Evolutionary conservation across 1,284 basidiomycete genomes (phyloP).

Genomic region (Polyporus tsugae): DNA sequence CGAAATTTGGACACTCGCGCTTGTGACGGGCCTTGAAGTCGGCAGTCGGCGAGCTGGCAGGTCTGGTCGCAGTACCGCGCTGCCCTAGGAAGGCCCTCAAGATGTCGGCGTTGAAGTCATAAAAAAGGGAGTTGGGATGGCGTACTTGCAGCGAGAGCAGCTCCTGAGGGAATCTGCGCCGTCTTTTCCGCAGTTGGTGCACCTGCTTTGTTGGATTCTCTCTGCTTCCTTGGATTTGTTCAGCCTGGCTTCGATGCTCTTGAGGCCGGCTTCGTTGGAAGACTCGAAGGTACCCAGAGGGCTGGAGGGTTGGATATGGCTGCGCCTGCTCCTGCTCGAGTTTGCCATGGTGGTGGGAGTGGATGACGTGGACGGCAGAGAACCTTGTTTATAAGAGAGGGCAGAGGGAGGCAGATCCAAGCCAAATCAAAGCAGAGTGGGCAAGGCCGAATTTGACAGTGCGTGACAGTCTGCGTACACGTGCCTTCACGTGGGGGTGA

Average conservation of each 20-base stretch:
- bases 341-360: conserved; percentile 11
- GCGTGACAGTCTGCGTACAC: conserved; percentile 1
- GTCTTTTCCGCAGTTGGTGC: conserved; percentile 21
- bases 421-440: not conserved
- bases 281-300: conserved; percentile 18
- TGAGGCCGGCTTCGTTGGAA: conserved; percentile 19
- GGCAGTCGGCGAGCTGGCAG: conserved; percentile 24
- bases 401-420: not conserved
- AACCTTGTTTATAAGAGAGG: not conserved
- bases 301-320: conserved; percentile 15
- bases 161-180: conserved; percentile 16
- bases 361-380: not conserved
- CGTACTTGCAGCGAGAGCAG: conserved; percentile 32
- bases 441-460: not conserved
- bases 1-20: conserved; percentile 27
- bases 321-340: conserved; percentile 17
- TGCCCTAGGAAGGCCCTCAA: conserved; percentile 4
- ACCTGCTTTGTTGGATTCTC: conserved; percentile 5
- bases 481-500: conserved; percentile 20
- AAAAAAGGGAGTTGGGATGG: not conserved
- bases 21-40: conserved; percentile 29
- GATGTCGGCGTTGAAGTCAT: not conserved
- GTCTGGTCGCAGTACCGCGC: conserved; percentile 26
- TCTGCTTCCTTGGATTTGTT: conserved; percentile 16
- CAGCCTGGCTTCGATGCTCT: conserved; percentile 13